Evolutionary conservation across 1,284 basidiomycete genomes (phyloP).

Genomic region (Erythrobasidium hasegawianum): DNA sequence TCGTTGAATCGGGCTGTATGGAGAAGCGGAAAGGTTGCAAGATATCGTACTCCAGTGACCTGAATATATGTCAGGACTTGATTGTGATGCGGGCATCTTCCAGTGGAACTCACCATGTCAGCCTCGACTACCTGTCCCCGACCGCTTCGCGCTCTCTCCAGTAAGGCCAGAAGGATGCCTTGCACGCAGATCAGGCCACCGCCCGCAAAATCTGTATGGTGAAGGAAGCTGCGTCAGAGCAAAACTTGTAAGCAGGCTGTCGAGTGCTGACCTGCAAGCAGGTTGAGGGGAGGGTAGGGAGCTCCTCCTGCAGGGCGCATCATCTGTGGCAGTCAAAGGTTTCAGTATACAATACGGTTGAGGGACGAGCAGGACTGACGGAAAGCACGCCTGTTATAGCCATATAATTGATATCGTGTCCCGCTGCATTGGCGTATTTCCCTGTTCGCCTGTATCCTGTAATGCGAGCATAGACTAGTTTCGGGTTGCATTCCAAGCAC

Average conservation of each 20-base stretch:
- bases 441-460: constrained; percentile 49
- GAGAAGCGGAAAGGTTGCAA: constrained; percentile 66
- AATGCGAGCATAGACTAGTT: constrained; percentile 47
- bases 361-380: constrained; percentile 51
- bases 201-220: constrained; percentile 69
- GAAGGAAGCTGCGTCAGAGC: neutral
- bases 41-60: constrained; percentile 73
- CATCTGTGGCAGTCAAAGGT: constrained; percentile 54
- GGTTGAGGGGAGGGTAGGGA: constrained; percentile 63
- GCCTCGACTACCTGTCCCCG: constrained; percentile 68
- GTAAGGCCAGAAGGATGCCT: constrained; percentile 70
- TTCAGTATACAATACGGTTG: neutral
- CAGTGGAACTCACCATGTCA: constrained; percentile 61
- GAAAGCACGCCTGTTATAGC: constrained; percentile 71
- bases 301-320: constrained; percentile 60
- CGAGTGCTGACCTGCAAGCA: constrained; percentile 51
- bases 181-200: constrained; percentile 69
- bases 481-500: constrained; percentile 53
- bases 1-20: constrained; percentile 51
- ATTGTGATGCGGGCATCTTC: neutral
- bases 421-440: constrained; percentile 47
- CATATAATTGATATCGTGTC: constrained; percentile 80
- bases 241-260: neutral
- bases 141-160: constrained; percentile 62
- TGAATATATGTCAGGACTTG: constrained; percentile 44